Percentiles rank a stretch among this genome's conserved stretches.
Conservation (phyloP, 495 filamentous ascomycete genomes). For the Bacidia gigantensis region DNA sequence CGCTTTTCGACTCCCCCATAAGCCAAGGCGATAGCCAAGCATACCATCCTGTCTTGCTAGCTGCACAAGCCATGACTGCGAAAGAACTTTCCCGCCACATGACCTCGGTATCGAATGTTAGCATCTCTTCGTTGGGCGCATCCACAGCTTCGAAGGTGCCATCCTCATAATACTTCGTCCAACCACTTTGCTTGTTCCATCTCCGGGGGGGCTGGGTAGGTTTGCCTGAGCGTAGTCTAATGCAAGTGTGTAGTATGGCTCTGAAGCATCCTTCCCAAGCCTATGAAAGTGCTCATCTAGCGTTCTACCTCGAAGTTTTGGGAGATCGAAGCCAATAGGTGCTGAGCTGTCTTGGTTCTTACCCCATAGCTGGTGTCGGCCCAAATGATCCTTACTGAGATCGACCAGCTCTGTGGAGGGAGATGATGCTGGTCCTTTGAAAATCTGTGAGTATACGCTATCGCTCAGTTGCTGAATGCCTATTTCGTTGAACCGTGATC, state of each 20-base stretch:
- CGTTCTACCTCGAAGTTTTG: conserved; percentile 59
- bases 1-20: conserved; percentile 61
- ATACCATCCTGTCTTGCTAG: conserved; percentile 81
- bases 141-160: conserved; percentile 57
- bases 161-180: conserved; percentile 81
- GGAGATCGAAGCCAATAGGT: conserved; percentile 78
- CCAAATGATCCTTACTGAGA: conserved; percentile 71
- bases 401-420: conserved; percentile 58
- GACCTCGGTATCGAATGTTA: conserved; percentile 93
- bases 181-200: conserved; percentile 74
- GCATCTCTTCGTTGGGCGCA: conserved; percentile 61
- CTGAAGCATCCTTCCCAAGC: conserved; percentile 73
- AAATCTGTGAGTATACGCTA: conserved; percentile 72
- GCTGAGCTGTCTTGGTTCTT: conserved; percentile 66
- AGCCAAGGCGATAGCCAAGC: conserved; percentile 96
- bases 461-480: conserved; percentile 84
- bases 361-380: conserved; percentile 72
- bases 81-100: conserved; percentile 86
- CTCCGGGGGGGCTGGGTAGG: conserved; percentile 59
- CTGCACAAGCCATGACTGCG: conserved; percentile 93
- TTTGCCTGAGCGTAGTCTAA: conserved; percentile 54
- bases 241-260: conserved; percentile 69
- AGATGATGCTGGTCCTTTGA: conserved; percentile 41
- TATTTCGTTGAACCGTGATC: conserved; percentile 73
- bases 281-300: conserved; percentile 93